phyloP scores from a whole-genome alignment of 768 basidiomycete species.

The Russula sp. region DNA sequence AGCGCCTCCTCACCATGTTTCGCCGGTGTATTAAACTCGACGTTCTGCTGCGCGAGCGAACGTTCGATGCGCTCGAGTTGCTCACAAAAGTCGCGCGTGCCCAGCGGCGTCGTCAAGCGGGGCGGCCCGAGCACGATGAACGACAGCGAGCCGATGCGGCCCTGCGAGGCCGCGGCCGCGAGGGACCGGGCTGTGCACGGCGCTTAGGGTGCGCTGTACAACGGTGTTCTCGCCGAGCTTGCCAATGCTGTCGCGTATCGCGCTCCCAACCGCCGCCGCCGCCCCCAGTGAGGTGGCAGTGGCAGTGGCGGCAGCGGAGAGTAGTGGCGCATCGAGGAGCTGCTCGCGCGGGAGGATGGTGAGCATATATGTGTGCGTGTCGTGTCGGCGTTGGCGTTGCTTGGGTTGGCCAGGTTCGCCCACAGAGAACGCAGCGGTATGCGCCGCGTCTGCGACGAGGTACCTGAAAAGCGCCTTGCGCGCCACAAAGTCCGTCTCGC shows the following conservation, averaged over 20 bases:
- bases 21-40: constrained; percentile 16
- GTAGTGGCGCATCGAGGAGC: constrained; percentile 61
- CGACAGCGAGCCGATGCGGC: constrained; percentile 18
- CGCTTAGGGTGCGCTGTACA: constrained; percentile 46
- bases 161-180: too few relatives aligned
- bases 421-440: constrained; percentile 70
- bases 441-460: constrained; percentile 72
- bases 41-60: constrained; percentile 18
- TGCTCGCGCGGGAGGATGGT: constrained; percentile 46
- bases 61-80: constrained; percentile 21
- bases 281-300: too few relatives aligned
- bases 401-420: too few relatives aligned
- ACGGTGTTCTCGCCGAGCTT: constrained; percentile 67
- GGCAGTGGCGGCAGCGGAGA: constrained; percentile 39
- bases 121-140: constrained; percentile 19
- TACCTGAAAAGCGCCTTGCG: constrained; percentile 74
- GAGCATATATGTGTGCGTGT: constrained; percentile 35
- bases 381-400: too few relatives aligned
- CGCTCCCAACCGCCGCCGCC: constrained; percentile 48
- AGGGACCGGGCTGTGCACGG: too few relatives aligned
- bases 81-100: constrained; percentile 6
- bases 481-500: constrained; percentile 96
- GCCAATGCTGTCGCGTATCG: constrained; percentile 63
- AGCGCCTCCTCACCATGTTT: constrained; percentile 13
- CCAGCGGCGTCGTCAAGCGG: constrained; percentile 5